A percentile compares a stretch with the other conserved stretches of the same genome.
Evolutionary conservation across 176 grass and related monocot genomes (phyloP).

Genomic region (Pharus latifolius): DNA sequence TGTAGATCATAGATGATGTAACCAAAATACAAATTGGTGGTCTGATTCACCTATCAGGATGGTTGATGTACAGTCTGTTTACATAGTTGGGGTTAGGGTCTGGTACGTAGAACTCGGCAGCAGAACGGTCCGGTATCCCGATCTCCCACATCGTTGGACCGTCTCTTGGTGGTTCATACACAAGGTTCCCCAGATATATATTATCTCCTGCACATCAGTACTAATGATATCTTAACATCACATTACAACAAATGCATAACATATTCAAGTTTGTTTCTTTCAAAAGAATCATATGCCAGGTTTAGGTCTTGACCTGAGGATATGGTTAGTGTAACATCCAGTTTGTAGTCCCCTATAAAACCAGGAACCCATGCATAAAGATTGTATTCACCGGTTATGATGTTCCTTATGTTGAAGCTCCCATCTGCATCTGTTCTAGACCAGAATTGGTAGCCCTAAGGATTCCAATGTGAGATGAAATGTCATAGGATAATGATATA

Average conservation of each 20-base stretch:
- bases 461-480: not conserved
- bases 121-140: slow-evolving; percentile 60
- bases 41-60: slow-evolving; percentile 57
- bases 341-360: slow-evolving; percentile 84
- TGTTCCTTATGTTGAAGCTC: slow-evolving; percentile 69
- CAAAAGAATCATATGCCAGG: not conserved
- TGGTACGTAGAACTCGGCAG: slow-evolving; percentile 70
- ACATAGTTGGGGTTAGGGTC: slow-evolving; percentile 68
- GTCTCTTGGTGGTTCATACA: slow-evolving; percentile 72
- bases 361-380: slow-evolving; percentile 72
- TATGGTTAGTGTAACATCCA: slow-evolving; percentile 39
- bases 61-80: slow-evolving; percentile 60
- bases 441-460: slow-evolving; percentile 91
- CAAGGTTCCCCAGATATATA: slow-evolving; percentile 57
- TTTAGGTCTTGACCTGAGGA: slow-evolving; percentile 43
- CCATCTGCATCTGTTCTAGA: slow-evolving; percentile 54
- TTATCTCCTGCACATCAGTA: slow-evolving; percentile 31
- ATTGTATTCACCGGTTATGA: slow-evolving; percentile 54
- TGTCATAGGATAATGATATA: not conserved
- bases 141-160: slow-evolving; percentile 84
- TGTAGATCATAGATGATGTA: not conserved
- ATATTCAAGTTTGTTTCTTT: not conserved
- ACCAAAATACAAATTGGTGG: not conserved
- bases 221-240: not conserved
- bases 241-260: not conserved